These are phyloP conservation scores for Rhododendron kiyosumense DNA, from an alignment of 148 eudicot genomes.

Conservation along the genomic window DNA sequence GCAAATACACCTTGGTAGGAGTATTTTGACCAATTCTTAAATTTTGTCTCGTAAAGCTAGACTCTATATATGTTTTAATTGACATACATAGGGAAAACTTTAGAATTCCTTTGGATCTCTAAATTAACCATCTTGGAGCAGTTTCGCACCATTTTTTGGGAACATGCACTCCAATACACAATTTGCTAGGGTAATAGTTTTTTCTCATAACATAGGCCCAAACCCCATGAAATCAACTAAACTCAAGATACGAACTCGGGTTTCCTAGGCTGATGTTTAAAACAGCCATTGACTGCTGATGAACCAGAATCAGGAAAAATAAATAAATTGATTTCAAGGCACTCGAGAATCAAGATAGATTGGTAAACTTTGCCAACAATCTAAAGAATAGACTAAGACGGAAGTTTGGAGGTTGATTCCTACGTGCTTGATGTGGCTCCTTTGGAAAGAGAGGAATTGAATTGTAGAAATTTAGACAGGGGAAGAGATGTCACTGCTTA, in stretches of 20 bases:
- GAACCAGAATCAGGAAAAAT: not conserved
- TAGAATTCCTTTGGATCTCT: not conserved
- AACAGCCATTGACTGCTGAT: not conserved
- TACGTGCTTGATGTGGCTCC: not conserved
- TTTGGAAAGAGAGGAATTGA: not conserved
- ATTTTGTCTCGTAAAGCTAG: not conserved
- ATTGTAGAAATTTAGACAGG: no score
- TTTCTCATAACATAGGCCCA: not conserved
- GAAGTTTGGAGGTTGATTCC: not conserved
- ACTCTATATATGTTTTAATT: not conserved
- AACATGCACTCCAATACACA: not conserved
- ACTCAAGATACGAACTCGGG: not conserved
- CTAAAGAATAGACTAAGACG: not conserved
- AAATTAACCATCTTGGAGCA: not conserved
- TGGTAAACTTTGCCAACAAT: not conserved
- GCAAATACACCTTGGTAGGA: not conserved
- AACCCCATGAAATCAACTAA: conserved; percentile 6
- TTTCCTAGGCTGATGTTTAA: not conserved
- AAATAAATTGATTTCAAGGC: not conserved
- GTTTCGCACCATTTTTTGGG: not conserved
- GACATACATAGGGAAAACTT: not conserved
- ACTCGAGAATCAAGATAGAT: not conserved
- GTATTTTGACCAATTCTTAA: not conserved
- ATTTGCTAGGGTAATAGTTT: not conserved
- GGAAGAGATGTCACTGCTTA: no score